Base-by-base conservation (phyloP, 202 grass and related monocot species). In the Schoenoplectus tabernaemontani region DNA sequence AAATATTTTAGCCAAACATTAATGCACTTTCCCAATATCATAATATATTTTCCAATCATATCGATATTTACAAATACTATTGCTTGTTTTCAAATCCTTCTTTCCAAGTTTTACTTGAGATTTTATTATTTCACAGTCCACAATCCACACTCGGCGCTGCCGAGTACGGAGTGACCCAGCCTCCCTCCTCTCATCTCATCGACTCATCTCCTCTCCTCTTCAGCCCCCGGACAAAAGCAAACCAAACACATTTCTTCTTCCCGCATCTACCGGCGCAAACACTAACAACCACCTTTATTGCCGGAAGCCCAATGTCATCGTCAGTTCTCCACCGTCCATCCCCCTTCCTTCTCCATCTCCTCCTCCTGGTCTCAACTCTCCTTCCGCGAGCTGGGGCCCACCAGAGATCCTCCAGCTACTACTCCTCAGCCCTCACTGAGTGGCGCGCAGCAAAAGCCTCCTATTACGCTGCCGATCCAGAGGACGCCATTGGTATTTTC, bases 381-480 rank as follows among this genome's bases (percentile, higher is more conserved):
- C 56, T 91, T 30, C 74, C 77, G 44, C 44, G 79, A 17, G 43
- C 84, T 24, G 37, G 53, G 65, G 84, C 86, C 19, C 93, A 96
- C 86, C 86, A 90, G 72, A 77, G 84, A 53, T 48, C 87, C 8
- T 85, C 86, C 58, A 76, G 74, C 82, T 83, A 51, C 82, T 83
- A 79, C 11, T 84, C 86, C 67, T 91, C 93, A 34, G 88, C 85
- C 7, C 93, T 93, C 63, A 87, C 93, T 24, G 90, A 91, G 57
- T 94, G 91, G 91, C 89, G 91, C 43, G 54, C 86, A 53, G 96
- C 96, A 54, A 87, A 95, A 43, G 92, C 96, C 70, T 99, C 96
- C 86, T 99, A 93, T 92, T 96, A 90, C 83, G 88, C 92, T 61
- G 86, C 88, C 34, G 96, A 95, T 86, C 96, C 92, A 33, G 89